These are phyloP conservation scores for Fusarium sp. DNA, from an alignment of 2,329 filamentous ascomycete genomes.

Conservation along the genomic window DNA sequence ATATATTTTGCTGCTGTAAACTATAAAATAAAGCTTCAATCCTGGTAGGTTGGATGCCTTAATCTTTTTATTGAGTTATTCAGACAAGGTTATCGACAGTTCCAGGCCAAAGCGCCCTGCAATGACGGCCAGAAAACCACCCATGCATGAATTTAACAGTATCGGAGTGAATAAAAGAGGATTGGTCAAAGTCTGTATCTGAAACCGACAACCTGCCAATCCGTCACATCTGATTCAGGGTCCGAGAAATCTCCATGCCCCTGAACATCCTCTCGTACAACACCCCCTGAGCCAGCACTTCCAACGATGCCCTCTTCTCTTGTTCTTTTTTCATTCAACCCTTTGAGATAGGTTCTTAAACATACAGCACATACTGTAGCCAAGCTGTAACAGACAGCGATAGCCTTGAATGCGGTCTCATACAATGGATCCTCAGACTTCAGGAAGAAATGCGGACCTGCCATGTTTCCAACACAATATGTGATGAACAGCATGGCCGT, in stretches of 20 bases:
- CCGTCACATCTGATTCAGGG: conserved; percentile 65
- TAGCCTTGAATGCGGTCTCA: conserved; percentile 63
- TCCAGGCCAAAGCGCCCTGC: no score
- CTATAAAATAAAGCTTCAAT: not conserved
- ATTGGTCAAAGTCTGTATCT: conserved; percentile 59
- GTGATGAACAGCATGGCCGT: conserved; percentile 65
- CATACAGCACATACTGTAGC: conserved; percentile 56
- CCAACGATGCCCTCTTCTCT: conserved; percentile 57
- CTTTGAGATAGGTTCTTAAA: conserved; percentile 60
- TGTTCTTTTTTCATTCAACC: conserved; percentile 56
- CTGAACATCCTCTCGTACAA: conserved; percentile 47
- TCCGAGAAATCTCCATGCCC: conserved; percentile 42
- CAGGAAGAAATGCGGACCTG: conserved; percentile 66
- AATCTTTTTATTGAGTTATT: not conserved
- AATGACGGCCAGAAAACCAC: not conserved
- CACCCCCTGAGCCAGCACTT: conserved; percentile 55
- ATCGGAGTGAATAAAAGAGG: not conserved
- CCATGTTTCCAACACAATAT: conserved; percentile 67
- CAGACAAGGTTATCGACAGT: not conserved
- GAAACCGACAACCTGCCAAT: conserved; percentile 69
- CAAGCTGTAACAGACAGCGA: conserved; percentile 66
- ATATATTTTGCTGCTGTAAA: not conserved
- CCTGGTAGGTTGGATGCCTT: no score
- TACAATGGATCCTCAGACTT: conserved; percentile 61
- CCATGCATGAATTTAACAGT: no score